These are phyloP conservation scores for Tardiomyces blankii DNA, from an alignment of 1,139 yeast species.

Conservation along the genomic window DNA sequence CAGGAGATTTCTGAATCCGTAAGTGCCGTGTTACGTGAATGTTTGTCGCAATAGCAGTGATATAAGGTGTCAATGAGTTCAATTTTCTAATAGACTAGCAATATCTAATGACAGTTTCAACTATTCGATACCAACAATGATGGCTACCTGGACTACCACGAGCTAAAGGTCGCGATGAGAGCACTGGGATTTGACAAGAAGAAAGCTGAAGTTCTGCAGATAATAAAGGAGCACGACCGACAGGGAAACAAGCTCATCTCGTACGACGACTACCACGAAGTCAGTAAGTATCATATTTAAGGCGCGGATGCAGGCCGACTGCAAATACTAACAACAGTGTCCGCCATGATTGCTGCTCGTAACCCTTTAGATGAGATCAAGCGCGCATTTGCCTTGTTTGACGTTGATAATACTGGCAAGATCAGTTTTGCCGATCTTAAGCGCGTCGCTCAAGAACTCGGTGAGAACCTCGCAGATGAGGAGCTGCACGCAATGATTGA, in stretches of 20 bases:
- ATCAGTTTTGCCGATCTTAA: slow-evolving; percentile 70
- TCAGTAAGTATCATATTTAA: slow-evolving; percentile 27
- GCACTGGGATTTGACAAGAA: slow-evolving; percentile 87
- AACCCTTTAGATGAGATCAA: slow-evolving; percentile 90
- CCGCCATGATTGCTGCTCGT: slow-evolving; percentile 65
- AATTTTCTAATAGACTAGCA: too few relatives aligned
- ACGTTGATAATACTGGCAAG: slow-evolving; percentile 84
- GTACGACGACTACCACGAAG: slow-evolving; percentile 71
- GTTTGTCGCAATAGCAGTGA: neutral
- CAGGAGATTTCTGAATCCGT: slow-evolving; percentile 88
- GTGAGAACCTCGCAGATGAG: slow-evolving; percentile 85
- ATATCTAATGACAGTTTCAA: slow-evolving; percentile 40
- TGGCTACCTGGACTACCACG: slow-evolving; percentile 86
- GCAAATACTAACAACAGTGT: slow-evolving; percentile 32
- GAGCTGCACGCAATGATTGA: slow-evolving; percentile 96
- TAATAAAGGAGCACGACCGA: slow-evolving; percentile 72
- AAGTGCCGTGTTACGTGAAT: slow-evolving; percentile 16
- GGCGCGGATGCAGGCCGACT: neutral
- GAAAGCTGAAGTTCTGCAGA: slow-evolving; percentile 69
- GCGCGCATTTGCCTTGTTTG: slow-evolving; percentile 84
- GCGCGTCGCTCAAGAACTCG: slow-evolving; percentile 85
- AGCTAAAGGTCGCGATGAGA: slow-evolving; percentile 80
- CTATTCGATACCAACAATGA: slow-evolving; percentile 90
- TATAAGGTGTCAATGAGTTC: too few relatives aligned
- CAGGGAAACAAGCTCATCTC: slow-evolving; percentile 64